Base-by-base conservation (phyloP, 2,329 filamentous ascomycete genomes). In the Trichoderma guizhouense region DNA sequence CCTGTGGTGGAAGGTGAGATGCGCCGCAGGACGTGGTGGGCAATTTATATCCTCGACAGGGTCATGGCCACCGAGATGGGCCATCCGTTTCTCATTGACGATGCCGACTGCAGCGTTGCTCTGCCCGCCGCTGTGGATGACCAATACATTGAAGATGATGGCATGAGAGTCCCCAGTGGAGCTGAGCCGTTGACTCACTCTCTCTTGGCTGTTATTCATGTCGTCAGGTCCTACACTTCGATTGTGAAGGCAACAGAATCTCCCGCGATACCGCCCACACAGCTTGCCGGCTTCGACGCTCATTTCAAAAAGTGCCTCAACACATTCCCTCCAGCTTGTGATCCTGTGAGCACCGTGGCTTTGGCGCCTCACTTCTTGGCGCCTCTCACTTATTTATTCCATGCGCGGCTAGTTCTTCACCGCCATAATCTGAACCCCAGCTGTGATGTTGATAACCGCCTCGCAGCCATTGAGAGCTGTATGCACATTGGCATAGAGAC, bases 11-110 rank as follows among this genome's bases (percentile, higher is more conserved):
- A 97, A 77, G 89, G 89, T 12, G 95, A 98, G 81, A 94, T 95
- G 89, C 90, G 95, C 69, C 90, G 93, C 73, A 88, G 95, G 70
- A 89, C 96, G 3, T 99, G 95, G 95, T 99, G 96, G 94, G 90
- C 93, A 15, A 89, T 97, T 71, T 98, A 98, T 81, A 89, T 94
- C 58, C 90, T 95, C 83, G 96, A 99, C 82, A 90, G 94, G 74
- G 87, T 93, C 30, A 84, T 97, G 64, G 91, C 94, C 0, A 84
- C 97, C 14, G 95, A 97, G 79, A 86, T 94, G 39, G 93, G 93
- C 9, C 90, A 92, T 65, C 94, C 95, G 0, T 88, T 93, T 71
- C 82, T 95, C 74, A 97, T 98, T 78, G 88, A 95, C 78, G 95
- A 98, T 76, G 87, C 89, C 36, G 95, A 98, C 80, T 97, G 94